Percentiles rank a stretch among this genome's conserved stretches.
Evolutionary conservation across 306 rosid species (phyloP).

Genomic region (Prinsepia uniflora): DNA sequence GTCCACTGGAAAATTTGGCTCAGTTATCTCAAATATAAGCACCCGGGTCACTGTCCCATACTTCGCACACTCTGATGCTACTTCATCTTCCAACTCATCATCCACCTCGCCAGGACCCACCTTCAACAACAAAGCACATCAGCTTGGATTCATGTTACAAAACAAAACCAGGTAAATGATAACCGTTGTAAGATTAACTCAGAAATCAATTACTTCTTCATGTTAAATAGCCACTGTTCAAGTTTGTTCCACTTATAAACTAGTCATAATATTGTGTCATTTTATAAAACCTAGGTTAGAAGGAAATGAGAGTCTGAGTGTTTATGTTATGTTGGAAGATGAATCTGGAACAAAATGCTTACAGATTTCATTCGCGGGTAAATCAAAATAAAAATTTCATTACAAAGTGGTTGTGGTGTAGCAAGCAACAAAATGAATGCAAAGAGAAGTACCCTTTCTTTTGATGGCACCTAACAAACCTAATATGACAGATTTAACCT

Average conservation of each 20-base stretch:
- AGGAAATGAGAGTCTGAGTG: background rate
- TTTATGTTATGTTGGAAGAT: background rate
- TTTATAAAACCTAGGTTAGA: background rate
- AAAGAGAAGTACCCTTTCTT: background rate
- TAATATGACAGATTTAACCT: background rate
- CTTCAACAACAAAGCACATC: constrained; percentile 47
- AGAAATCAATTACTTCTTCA: background rate
- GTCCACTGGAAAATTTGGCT: constrained; percentile 68
- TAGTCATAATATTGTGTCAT: background rate
- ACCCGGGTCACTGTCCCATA: constrained; percentile 94
- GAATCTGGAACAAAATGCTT: background rate
- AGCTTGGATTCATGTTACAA: background rate
- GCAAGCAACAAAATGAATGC: background rate
- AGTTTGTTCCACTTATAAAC: background rate
- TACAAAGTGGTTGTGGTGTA: background rate
- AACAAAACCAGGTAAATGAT: background rate
- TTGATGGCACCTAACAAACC: background rate
- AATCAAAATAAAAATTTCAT: background rate
- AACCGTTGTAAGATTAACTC: background rate
- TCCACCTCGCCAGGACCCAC: constrained; percentile 99
- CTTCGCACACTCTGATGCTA: constrained; percentile 90
- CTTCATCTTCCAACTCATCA: constrained; percentile 95
- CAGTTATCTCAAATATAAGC: constrained; percentile 93
- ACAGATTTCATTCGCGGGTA: background rate
- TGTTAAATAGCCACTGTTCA: background rate